Base-by-base conservation (phyloP, 768 basidiomycete genomes). In the Chalciporus pseudorubinellus region DNA sequence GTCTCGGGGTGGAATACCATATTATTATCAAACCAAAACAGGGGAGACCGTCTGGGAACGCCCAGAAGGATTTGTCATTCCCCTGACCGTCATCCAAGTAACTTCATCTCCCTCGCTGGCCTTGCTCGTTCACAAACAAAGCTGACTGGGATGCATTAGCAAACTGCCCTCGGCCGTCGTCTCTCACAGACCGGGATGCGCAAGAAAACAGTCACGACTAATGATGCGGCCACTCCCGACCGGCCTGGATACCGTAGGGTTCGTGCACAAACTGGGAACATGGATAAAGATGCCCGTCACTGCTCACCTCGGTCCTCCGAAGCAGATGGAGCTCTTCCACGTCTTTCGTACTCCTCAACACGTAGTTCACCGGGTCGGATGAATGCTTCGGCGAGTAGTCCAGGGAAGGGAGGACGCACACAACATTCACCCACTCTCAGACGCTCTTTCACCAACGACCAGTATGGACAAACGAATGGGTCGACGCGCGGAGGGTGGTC, bases 1-100 rank as follows among this genome's bases (percentile, higher is more conserved):
- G 33, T 81, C 84, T 40, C 79, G 91, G 46, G 87, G 84, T 40
- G 90, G 90, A 26, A 74, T 93, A 50, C 83, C 89, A 4, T 98
- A 98, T 67, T 98, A 93, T 71, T 95, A 95, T 70, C 93, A 95
- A 62, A 97, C 93, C 10, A 87, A 92, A 68, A 86, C 90, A 1
- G 86, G 87, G 1, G 87, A 91, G 60, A 95, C 94, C 1, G 87
- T 91, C 31, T 98, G 94, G 94, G 91, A 91, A 52, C 80, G 87
- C n/a, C 94, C 94, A 13, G 70, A 77, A 20, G 89, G 85, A 29
- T 94, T 97, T 66, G 87, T 98, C 26, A 95, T 98, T 54, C 94
- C 94, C 31, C 74, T 98, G 46, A 87, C 86, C 12, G 81, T 93
- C 58, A 83, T 95, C 16, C 93, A 95, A 78, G 91, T 84, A 60